A percentile compares a stretch with the other conserved stretches of the same genome.
Evolutionary conservation across 192 early-diverging fungal genomes (phyloP).

Genomic region (Umbelopsis vinacea): DNA sequence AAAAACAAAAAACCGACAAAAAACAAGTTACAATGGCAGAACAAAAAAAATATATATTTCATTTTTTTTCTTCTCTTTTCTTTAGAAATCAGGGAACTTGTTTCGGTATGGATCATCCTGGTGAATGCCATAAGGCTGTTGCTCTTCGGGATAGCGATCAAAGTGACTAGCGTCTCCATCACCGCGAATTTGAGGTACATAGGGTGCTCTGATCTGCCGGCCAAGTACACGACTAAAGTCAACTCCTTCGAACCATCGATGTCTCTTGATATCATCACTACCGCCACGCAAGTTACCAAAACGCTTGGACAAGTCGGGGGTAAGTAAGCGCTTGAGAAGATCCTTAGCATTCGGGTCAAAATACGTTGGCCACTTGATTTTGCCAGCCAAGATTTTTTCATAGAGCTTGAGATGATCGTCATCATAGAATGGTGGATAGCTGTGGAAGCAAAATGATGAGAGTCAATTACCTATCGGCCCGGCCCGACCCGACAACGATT

Average conservation of each 20-base stretch:
- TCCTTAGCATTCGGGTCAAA: conserved; percentile 79
- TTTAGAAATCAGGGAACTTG: conserved; percentile 54
- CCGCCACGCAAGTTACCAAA: conserved; percentile 80
- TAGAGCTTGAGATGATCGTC: conserved; percentile 93
- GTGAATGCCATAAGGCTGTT: conserved; percentile 50
- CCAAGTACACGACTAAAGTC: conserved; percentile 62
- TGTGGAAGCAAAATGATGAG: conserved; percentile 30
- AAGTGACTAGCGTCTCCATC: conserved; percentile 62
- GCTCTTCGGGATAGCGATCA: conserved; percentile 57
- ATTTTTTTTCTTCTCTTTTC: not conserved
- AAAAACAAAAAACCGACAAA: not conserved
- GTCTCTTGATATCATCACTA: conserved; percentile 66
- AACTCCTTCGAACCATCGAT: conserved; percentile 69
- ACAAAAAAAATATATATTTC: not conserved
- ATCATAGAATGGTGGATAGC: conserved; percentile 90
- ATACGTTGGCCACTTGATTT: conserved; percentile 71
- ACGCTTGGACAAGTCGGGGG: conserved; percentile 75
- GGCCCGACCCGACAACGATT: too few species aligned
- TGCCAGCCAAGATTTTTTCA: conserved; percentile 88
- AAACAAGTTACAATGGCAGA: not conserved
- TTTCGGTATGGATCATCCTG: conserved; percentile 43
- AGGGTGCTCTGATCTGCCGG: conserved; percentile 57
- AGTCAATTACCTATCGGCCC: not conserved
- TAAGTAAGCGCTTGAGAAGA: conserved; percentile 70
- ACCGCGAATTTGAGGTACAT: conserved; percentile 58